phyloP scores from a whole-genome alignment of 352 stramenopile species.

The Globisporangium canariense region DNA sequence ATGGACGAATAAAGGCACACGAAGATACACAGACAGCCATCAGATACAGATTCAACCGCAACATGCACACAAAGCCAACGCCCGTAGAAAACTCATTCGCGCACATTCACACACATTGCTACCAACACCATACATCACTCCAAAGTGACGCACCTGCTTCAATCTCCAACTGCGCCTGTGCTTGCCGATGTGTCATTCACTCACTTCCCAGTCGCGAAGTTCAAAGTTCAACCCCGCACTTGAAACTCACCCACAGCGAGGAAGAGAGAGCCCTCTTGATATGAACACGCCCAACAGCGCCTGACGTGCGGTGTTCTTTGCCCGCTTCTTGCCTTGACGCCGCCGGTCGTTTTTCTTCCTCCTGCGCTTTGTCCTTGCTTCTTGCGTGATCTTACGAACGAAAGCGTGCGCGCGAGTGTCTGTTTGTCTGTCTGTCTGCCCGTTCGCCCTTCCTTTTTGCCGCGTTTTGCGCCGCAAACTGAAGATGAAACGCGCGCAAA shows the following conservation, averaged over 20 bases:
- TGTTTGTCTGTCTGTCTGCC: not conserved
- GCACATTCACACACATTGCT: not conserved
- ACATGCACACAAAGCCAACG: not conserved
- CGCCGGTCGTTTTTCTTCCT: not conserved
- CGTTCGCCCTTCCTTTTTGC: not conserved
- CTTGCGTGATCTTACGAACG: not conserved
- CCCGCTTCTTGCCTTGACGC: not conserved
- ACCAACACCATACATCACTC: not conserved
- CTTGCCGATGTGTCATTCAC: conserved; percentile 18
- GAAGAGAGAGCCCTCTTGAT: not conserved
- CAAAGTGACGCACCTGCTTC: conserved; percentile 13
- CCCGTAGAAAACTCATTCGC: not conserved
- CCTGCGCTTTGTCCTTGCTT: not conserved
- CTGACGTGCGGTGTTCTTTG: not conserved
- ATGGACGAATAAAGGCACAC: not conserved
- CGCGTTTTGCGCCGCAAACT: not conserved
- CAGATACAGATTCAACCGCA: not conserved
- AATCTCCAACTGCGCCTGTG: conserved; percentile 11
- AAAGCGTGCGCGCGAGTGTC: not conserved
- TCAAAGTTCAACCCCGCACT: not conserved
- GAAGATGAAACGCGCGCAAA: not conserved
- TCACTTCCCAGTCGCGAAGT: not conserved
- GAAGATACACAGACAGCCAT: not conserved
- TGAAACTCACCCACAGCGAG: not conserved
- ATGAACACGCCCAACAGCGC: too few species aligned